These are phyloP conservation scores for Acacia acuminata DNA, from an alignment of 306 rosid genomes.

Conservation along the genomic window DNA sequence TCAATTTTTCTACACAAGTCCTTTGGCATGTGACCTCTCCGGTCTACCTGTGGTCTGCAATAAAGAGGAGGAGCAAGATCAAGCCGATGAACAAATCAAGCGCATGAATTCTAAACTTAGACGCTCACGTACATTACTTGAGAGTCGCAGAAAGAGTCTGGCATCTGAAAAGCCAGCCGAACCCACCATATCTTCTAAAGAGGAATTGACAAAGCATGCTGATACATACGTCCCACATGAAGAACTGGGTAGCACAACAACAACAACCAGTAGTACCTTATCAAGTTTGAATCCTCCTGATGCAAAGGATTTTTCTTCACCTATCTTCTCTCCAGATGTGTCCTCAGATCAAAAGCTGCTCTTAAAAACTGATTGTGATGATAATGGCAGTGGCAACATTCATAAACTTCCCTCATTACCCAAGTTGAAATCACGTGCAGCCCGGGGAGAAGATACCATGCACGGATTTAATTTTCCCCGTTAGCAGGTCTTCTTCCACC, in stretches of 20 bases:
- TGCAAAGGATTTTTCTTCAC: constrained; percentile 45
- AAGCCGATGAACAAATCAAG: constrained; percentile 61
- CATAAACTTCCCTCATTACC: constrained; percentile 55
- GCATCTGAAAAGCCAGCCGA: constrained; percentile 38
- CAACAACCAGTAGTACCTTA: constrained; percentile 46
- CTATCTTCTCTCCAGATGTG: constrained; percentile 39
- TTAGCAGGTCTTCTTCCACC: constrained; percentile 58
- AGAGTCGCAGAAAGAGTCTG: constrained; percentile 39
- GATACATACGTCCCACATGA: constrained; percentile 39
- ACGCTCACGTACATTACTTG: constrained; percentile 53
- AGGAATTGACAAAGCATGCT: constrained; percentile 38
- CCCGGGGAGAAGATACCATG: constrained; percentile 40
- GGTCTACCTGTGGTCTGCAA: constrained; percentile 63
- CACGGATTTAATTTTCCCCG: constrained; percentile 39
- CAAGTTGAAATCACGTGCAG: background rate
- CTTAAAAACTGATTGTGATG: constrained; percentile 29
- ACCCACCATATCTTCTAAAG: constrained; percentile 43
- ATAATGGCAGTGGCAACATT: constrained; percentile 26
- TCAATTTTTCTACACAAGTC: constrained; percentile 80
- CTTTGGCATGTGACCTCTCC: constrained; percentile 73
- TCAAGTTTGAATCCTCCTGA: constrained; percentile 49
- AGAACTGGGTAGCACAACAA: constrained; percentile 42
- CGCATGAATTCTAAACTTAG: constrained; percentile 59
- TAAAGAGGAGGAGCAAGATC: constrained; percentile 49
- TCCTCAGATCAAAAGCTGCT: constrained; percentile 34